phyloP scores from a whole-genome alignment of 106 monocot species.

The Apostasia ramifera region DNA sequence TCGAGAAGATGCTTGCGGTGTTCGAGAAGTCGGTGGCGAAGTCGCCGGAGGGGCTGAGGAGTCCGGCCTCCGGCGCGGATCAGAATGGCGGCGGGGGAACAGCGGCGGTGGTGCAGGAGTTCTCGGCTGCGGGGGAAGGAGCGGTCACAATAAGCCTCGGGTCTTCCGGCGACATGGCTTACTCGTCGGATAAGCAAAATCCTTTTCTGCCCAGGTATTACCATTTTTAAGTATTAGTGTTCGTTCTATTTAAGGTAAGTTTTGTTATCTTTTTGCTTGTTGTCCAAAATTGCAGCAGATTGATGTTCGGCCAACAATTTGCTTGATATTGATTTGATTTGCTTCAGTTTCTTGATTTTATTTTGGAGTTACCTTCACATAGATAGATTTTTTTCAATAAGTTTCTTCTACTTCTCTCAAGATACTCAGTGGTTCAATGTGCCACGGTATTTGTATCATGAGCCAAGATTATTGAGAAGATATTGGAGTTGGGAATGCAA shows the following conservation, averaged over 20 bases:
- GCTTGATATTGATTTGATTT: too few species aligned
- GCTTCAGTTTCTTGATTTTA: too few species aligned
- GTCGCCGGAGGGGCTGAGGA: conserved; percentile 14
- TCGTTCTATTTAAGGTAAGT: background rate
- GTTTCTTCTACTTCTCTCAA: too few species aligned
- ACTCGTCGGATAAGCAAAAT: conserved; percentile 18
- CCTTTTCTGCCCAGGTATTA: conserved; percentile 14
- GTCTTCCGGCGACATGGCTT: conserved; percentile 11
- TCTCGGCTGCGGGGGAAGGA: conserved; percentile 10
- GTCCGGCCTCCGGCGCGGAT: conserved; percentile 1
- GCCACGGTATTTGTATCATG: too few species aligned
- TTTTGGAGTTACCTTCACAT: too few species aligned
- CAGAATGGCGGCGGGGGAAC: background rate
- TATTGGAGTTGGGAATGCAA: too few species aligned
- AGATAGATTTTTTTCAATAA: too few species aligned
- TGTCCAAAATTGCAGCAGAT: too few species aligned
- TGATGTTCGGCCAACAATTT: too few species aligned
- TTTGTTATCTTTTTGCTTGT: too few species aligned
- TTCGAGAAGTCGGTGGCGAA: conserved; percentile 16
- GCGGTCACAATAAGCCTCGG: conserved; percentile 21
- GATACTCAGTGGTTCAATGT: too few species aligned
- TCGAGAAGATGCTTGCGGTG: conserved; percentile 8
- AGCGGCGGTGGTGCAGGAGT: conserved; percentile 8
- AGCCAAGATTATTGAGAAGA: too few species aligned
- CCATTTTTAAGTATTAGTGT: background rate